A percentile compares a stretch with the other conserved stretches of the same genome.
Evolutionary conservation across 768 basidiomycete species (phyloP).

Genomic region (Tulasnella sp.): DNA sequence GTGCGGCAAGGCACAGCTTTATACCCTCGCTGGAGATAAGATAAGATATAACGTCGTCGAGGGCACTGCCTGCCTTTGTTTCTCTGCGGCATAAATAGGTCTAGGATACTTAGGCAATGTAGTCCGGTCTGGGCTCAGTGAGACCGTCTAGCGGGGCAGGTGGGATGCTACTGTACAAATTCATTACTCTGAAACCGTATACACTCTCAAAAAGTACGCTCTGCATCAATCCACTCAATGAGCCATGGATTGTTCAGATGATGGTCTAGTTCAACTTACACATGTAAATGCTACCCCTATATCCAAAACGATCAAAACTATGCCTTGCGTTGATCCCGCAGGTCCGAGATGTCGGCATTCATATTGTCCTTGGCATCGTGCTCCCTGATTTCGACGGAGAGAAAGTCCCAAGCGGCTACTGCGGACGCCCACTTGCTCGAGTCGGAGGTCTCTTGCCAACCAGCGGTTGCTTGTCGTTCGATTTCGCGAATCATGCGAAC

Average conservation of each 20-base stretch:
- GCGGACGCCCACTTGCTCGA: not conserved
- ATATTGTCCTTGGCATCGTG: slow-evolving; percentile 8
- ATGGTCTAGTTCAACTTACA: not conserved
- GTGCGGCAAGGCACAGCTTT: no score
- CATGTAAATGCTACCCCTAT: not conserved
- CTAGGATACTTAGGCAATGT: no score
- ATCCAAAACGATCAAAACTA: not conserved
- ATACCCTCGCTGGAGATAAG: no score
- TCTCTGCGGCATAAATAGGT: no score
- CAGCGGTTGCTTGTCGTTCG: slow-evolving; percentile 11
- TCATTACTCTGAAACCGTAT: not conserved
- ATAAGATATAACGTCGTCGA: no score
- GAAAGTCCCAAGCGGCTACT: slow-evolving; percentile 13
- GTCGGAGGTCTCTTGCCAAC: not conserved
- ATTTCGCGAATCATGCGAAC: slow-evolving; percentile 9
- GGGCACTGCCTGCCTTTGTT: no score
- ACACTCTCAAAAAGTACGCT: not conserved
- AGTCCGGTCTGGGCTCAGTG: no score
- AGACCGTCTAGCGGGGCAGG: no score
- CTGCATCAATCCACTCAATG: not conserved
- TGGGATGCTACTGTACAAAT: not conserved
- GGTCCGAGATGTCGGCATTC: not conserved
- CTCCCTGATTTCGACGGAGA: slow-evolving; percentile 1
- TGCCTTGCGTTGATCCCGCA: not conserved
- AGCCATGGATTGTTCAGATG: not conserved